A percentile compares a stretch with the other conserved stretches of the same genome.
These are phyloP conservation scores for Cubamyces sp. DNA, from an alignment of 768 basidiomycete species.

Conservation along the genomic window DNA sequence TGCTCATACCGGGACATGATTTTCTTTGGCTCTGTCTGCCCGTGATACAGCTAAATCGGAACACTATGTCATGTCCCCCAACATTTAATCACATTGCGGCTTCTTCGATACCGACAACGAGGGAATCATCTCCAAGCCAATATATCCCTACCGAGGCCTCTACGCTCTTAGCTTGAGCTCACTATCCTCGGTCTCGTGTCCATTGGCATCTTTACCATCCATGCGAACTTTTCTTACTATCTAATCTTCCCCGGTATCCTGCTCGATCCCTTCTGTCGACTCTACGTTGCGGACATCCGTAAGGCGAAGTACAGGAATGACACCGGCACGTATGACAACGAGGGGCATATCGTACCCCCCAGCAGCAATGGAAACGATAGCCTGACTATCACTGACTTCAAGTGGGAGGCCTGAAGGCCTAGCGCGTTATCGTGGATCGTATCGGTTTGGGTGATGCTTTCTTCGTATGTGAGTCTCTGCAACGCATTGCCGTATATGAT, in stretches of 20 bases:
- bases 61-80: too few relatives aligned
- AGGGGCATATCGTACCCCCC: slow-evolving; percentile 47
- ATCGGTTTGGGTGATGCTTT: slow-evolving; percentile 42
- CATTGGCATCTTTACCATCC: slow-evolving; percentile 40
- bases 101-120: slow-evolving; percentile 48
- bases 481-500: neutral
- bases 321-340: slow-evolving; percentile 45
- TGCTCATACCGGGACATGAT: too few relatives aligned
- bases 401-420: slow-evolving; percentile 39
- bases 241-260: slow-evolving; percentile 34
- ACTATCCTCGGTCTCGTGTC: slow-evolving; percentile 41
- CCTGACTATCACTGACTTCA: slow-evolving; percentile 35
- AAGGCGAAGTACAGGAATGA: slow-evolving; percentile 48
- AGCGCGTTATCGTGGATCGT: slow-evolving; percentile 41
- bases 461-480: slow-evolving; percentile 38
- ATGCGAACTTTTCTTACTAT: slow-evolving; percentile 41
- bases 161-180: slow-evolving; percentile 46
- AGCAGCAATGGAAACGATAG: slow-evolving; percentile 28
- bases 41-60: too few relatives aligned
- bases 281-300: slow-evolving; percentile 41
- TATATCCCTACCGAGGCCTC: slow-evolving; percentile 47
- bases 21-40: too few relatives aligned
- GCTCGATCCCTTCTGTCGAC: slow-evolving; percentile 48
- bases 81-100: slow-evolving; percentile 43
- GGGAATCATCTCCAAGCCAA: slow-evolving; percentile 49